These are phyloP conservation scores for Andrographis paniculata DNA, from an alignment of 305 asterid genomes.

Conservation along the genomic window DNA sequence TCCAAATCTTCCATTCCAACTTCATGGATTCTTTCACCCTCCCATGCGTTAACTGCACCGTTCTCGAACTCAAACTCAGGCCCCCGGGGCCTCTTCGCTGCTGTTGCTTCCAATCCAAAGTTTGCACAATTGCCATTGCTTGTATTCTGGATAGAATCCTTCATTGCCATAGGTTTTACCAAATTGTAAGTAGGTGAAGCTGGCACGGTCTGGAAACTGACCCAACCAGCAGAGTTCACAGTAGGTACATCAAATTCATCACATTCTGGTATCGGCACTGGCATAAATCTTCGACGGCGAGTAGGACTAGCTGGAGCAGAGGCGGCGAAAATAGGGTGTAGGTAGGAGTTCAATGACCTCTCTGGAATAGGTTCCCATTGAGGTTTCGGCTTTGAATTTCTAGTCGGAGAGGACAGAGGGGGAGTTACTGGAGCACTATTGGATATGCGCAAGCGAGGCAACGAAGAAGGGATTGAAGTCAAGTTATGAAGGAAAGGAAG, in stretches of 20 bases:
- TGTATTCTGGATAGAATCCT: constrained; percentile 18
- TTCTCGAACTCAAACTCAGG: constrained; percentile 65
- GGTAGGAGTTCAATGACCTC: constrained; percentile 32
- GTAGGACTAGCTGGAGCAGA: constrained; percentile 87
- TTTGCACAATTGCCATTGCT: constrained; percentile 30
- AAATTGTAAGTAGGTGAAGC: constrained; percentile 80
- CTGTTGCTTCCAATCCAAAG: constrained; percentile 37
- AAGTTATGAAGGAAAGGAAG: constrained; percentile 52
- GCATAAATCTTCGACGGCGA: constrained; percentile 39
- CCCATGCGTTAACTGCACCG: constrained; percentile 73
- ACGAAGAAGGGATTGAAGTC: constrained; percentile 39
- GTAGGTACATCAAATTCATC: constrained; percentile 52
- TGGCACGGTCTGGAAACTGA: constrained; percentile 48
- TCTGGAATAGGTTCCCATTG: constrained; percentile 41
- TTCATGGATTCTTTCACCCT: constrained; percentile 78
- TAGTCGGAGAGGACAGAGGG: constrained; percentile 79
- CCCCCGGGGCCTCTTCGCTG: constrained; percentile 48
- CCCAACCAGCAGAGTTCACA: constrained; percentile 49
- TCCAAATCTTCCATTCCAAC: constrained; percentile 75
- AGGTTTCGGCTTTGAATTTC: constrained; percentile 45
- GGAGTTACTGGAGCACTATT: constrained; percentile 92
- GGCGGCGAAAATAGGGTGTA: constrained; percentile 50
- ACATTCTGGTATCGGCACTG: constrained; percentile 69
- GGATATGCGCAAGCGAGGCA: constrained; percentile 70
- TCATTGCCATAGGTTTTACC: constrained; percentile 44